phyloP scores from a whole-genome alignment of 352 stramenopile genomes.

The Globisporangium sylvaticum region DNA sequence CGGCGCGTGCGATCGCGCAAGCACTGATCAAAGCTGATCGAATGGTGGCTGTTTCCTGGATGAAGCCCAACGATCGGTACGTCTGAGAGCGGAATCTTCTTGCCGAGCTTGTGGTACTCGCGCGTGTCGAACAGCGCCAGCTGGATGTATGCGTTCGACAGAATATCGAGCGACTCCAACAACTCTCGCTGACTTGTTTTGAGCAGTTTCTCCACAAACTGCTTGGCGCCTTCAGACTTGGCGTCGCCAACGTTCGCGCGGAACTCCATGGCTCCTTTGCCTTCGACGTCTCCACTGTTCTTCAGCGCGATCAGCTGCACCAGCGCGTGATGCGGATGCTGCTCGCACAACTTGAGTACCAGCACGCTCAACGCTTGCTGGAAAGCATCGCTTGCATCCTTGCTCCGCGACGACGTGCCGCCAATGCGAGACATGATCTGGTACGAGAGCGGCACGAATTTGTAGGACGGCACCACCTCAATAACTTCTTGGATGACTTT shows the following conservation, averaged over 20 bases:
- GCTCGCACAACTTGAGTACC: conserved; percentile 89
- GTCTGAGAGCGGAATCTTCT: conserved; percentile 71
- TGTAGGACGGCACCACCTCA: conserved; percentile 90
- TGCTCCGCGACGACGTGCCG: conserved; percentile 13
- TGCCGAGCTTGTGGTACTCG: conserved; percentile 62
- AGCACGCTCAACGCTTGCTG: conserved; percentile 85
- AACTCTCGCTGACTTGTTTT: conserved; percentile 51
- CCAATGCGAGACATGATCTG: conserved; percentile 97
- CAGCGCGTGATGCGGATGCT: conserved; percentile 96
- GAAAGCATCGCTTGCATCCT: conserved; percentile 41
- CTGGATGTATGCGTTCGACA: conserved; percentile 75
- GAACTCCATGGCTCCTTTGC: conserved; percentile 72
- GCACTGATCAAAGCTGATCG: conserved; percentile 65
- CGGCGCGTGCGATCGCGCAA: conserved; percentile 52
- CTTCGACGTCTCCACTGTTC: conserved; percentile 90
- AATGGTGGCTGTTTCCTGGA: conserved; percentile 16
- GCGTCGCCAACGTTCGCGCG: conserved; percentile 76
- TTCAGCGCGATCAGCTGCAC: conserved; percentile 94
- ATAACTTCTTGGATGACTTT: conserved; percentile 81
- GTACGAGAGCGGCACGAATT: conserved; percentile 96
- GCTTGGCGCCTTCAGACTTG: conserved; percentile 61
- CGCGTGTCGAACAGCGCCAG: conserved; percentile 79
- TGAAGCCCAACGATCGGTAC: conserved; percentile 41
- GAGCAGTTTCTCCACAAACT: conserved; percentile 57
- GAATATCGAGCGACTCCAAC: conserved; percentile 68